Base-by-base conservation (phyloP, 441 rosid genomes). In the Populus hybrid region DNA sequence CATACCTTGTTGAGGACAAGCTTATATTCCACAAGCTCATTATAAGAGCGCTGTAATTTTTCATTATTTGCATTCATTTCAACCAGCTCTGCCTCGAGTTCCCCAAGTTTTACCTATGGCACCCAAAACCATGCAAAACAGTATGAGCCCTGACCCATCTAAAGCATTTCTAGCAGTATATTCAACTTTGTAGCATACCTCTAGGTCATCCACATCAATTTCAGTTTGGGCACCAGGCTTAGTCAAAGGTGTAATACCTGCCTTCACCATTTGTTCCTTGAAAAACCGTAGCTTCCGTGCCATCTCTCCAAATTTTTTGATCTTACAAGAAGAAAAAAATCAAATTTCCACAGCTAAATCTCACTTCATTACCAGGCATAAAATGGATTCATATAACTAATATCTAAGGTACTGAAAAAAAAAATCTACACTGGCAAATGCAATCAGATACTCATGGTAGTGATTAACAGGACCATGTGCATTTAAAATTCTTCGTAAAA, bases 1-100 rank as follows among this genome's bases (percentile, higher is more conserved):
- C 75, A 74, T 85, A 96, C 99, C 98, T 94, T 94, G 26, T 85
- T 84, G 79, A 94, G 87, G 59, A 94, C 93, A 77, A 94, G 86
- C 81, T 90, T 96, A 81, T 88, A 96, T 84, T 96, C 98, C 50
- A 87, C 40, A 34, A 93, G 90, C 81, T 96, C 98, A 82, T 87
- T 92, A 86, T 91, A 88, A 72, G 91, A 57, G 12, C 93, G 89
- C 80, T 88, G 96, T 83, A 96, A 81, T 75, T 91, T 93, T 64
- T 91, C 93, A 78, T 88, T 88, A 84, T 94, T 96, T 76, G 92
- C 90, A 89, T 92, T 96, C 83, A 94, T 93, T 80, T 94, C 99
- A 74, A 87, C 80, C 73, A 94, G 89, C 83, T 94, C 99, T 36
- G 95, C 95, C 86, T 93, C 99, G 72, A 93, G 90, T 78, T 92